Evolutionary conservation across 75 land plant genomes (phyloP).

Genomic region (Cryptomeria japonica): DNA sequence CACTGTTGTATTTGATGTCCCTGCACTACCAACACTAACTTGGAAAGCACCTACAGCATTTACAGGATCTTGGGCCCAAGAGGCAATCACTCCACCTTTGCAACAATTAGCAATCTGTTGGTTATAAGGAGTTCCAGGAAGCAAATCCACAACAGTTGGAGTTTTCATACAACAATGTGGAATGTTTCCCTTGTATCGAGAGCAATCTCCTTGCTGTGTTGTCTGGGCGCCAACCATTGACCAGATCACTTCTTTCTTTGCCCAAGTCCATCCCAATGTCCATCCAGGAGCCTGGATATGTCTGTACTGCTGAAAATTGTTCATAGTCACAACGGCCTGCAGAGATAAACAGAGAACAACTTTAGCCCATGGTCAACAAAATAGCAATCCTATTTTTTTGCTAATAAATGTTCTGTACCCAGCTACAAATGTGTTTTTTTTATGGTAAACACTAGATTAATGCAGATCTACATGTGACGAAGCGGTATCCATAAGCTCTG

Average conservation of each 20-base stretch:
- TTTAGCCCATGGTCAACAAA: background rate
- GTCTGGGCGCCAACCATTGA: conserved; percentile 62
- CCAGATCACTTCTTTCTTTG: conserved; percentile 75
- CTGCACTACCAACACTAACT: conserved; percentile 51
- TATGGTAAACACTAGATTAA: background rate
- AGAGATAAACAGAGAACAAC: background rate
- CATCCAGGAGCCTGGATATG: conserved; percentile 70
- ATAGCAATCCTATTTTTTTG: background rate
- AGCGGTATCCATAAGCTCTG: background rate
- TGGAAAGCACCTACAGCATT: conserved; percentile 45
- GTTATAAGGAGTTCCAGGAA: conserved; percentile 56
- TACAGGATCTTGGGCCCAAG: conserved; percentile 54
- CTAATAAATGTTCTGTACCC: background rate
- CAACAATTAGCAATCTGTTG: conserved; percentile 67
- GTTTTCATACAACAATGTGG: conserved; percentile 61
- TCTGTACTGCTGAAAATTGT: conserved; percentile 62
- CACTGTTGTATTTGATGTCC: conserved; percentile 63
- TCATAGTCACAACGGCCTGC: conserved; percentile 66
- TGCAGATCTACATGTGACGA: background rate
- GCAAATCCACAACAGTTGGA: conserved; percentile 56
- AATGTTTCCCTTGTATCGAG: conserved; percentile 28
- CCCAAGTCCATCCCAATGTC: conserved; percentile 67
- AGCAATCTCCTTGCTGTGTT: conserved; percentile 67
- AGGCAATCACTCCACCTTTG: conserved; percentile 58
- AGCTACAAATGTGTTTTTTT: background rate